These are phyloP conservation scores for Lanmaoa rubissima DNA, from an alignment of 768 basidiomycete genomes.

Conservation along the genomic window DNA sequence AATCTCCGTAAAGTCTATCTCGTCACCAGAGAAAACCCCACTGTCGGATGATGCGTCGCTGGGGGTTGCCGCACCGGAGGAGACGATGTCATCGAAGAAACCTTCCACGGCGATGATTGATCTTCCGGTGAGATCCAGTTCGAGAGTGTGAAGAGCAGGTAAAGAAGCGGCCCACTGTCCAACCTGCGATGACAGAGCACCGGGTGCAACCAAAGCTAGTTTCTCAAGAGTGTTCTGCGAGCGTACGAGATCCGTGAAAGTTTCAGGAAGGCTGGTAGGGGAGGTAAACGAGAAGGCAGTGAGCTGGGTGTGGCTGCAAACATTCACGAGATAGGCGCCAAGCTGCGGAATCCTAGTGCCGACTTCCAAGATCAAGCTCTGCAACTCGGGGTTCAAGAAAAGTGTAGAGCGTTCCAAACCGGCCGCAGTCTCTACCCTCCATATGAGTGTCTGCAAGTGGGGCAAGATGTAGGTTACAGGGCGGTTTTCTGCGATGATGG, in stretches of 20 bases:
- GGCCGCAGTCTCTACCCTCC: conserved; percentile 67
- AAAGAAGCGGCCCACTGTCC: conserved; percentile 72
- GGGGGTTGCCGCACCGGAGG: conserved; percentile 71
- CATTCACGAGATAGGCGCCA: conserved; percentile 58
- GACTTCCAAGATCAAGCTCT: conserved; percentile 60
- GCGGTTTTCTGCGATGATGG: conserved; percentile 61
- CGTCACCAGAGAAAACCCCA: conserved; percentile 75
- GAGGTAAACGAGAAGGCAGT: conserved; percentile 69
- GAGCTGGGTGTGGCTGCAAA: conserved; percentile 62
- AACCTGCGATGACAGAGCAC: conserved; percentile 66
- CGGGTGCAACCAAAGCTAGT: conserved; percentile 67
- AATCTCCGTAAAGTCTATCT: conserved; percentile 72
- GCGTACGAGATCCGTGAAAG: conserved; percentile 63
- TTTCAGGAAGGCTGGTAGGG: conserved; percentile 66
- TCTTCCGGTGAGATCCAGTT: conserved; percentile 70
- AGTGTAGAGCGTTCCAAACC: conserved; percentile 62
- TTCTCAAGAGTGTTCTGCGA: conserved; percentile 60
- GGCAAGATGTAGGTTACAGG: conserved; percentile 67
- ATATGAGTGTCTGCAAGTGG: conserved; percentile 63
- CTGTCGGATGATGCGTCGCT: conserved; percentile 71
- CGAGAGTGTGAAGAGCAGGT: conserved; percentile 58
- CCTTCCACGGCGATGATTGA: conserved; percentile 71
- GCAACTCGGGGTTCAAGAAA: conserved; percentile 66
- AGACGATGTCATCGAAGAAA: conserved; percentile 70
- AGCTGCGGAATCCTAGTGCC: conserved; percentile 57